These are phyloP conservation scores for Penicillium desertorum DNA, from an alignment of 495 filamentous ascomycete genomes.

Conservation along the genomic window DNA sequence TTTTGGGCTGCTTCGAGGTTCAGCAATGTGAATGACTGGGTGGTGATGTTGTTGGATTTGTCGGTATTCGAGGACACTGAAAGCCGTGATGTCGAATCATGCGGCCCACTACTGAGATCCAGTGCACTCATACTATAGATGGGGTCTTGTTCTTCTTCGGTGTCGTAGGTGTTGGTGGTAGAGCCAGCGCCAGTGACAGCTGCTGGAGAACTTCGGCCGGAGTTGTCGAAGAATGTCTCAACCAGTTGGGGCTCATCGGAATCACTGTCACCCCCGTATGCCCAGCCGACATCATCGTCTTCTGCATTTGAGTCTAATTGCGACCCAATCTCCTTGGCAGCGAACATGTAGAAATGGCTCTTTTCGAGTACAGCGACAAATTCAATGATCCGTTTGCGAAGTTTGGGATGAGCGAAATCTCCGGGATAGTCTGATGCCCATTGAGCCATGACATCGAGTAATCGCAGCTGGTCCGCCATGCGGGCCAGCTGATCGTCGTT, in stretches of 20 bases:
- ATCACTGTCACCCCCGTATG: conserved; percentile 58
- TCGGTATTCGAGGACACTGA: conserved; percentile 44
- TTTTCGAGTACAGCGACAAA: conserved; percentile 69
- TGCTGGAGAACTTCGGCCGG: conserved; percentile 42
- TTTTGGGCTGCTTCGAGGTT: conserved; percentile 71
- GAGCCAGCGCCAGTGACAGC: conserved; percentile 31
- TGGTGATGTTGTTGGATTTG: conserved; percentile 40
- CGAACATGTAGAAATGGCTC: conserved; percentile 73
- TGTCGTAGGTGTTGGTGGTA: conserved; percentile 24
- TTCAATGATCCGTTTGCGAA: conserved; percentile 63
- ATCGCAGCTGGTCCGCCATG: conserved; percentile 75
- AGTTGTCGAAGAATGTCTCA: conserved; percentile 43
- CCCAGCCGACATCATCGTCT: conserved; percentile 82
- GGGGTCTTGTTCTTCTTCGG: conserved; percentile 43
- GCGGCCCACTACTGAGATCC: conserved; percentile 44
- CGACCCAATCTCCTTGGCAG: conserved; percentile 75
- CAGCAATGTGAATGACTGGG: conserved; percentile 48
- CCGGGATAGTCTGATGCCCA: conserved; percentile 92
- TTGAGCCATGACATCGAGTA: conserved; percentile 78
- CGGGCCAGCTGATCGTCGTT: conserved; percentile 63
- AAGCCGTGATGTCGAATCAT: conserved; percentile 39
- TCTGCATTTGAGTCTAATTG: conserved; percentile 64
- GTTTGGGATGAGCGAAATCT: conserved; percentile 83
- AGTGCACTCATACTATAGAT: conserved; percentile 46
- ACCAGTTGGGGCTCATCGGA: conserved; percentile 40